A percentile compares a stretch with the other conserved stretches of the same genome.
These are phyloP conservation scores for Heterobasidion parviporum DNA, from an alignment of 1,284 basidiomycete genomes.

Conservation along the genomic window DNA sequence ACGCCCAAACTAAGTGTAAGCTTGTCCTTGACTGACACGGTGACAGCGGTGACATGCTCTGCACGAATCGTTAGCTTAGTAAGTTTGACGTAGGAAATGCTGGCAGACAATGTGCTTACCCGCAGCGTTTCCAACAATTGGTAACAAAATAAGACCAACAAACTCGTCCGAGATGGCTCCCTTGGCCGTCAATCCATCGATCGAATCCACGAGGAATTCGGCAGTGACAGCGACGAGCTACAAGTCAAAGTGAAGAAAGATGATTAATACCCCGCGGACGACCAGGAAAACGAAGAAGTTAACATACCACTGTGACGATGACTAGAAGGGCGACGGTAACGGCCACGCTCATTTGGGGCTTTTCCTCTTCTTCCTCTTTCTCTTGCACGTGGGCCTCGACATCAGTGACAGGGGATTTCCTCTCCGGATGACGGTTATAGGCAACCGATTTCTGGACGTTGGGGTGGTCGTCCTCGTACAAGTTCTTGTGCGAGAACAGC, in stretches of 20 bases:
- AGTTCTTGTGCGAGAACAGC: conserved; percentile 72
- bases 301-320: conserved; percentile 56
- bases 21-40: conserved; percentile 80
- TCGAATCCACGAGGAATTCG: conserved; percentile 80
- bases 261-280: neutral
- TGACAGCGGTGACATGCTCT: conserved; percentile 86
- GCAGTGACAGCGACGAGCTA: conserved; percentile 75
- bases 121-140: conserved; percentile 82
- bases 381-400: conserved; percentile 12
- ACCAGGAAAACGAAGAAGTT: neutral
- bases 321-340: conserved; percentile 48
- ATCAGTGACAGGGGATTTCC: neutral
- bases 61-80: neutral
- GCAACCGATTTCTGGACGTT: conserved; percentile 13
- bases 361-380: conserved; percentile 38
- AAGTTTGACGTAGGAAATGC: neutral
- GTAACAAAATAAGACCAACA: conserved; percentile 81
- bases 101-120: conserved; percentile 29
- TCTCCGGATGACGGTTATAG: neutral
- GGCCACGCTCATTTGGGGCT: conserved; percentile 45
- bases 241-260: neutral
- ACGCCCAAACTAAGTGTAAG: conserved; percentile 70
- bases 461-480: conserved; percentile 51
- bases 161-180: conserved; percentile 66
- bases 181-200: conserved; percentile 50